Evolutionary conservation across 257 asterid species (phyloP), one percentile per base, ranked within the genome.

Genomic region (Avicennia marina): DNA sequence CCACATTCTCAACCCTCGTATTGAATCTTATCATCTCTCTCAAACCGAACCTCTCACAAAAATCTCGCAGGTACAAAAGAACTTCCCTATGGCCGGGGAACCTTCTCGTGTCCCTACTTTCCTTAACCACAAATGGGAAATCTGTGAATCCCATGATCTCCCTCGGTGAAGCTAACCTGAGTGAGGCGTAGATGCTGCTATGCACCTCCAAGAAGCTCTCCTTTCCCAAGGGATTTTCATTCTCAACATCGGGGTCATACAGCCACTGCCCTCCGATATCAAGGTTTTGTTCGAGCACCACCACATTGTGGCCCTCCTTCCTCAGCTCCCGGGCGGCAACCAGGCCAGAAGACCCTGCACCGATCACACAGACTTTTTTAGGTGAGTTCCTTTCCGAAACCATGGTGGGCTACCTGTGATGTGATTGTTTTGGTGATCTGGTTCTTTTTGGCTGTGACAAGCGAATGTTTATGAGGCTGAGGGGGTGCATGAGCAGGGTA

Each of bases 231-330:
- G 85, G 82, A 41, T 72, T 72, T 29, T 84, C 87, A 11, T 45
- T 74, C 44, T 80, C 90, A 32, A 84, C 76, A 11, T 58, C 72
- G 1, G 94, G 83, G 13, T 80, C 64, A 53, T 87, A 90, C 0
- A 90, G 75, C 98, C 98, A 87, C 59, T 87, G 96, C 31, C 98
- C 96, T 77, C 98, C 98, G 24, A 90, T 69, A 0, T 87, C 96
- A 32, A 78, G 78, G 67, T 73, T 82, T 65, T 90, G 90, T 53
- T 90, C 96, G 18, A 87, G 67, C n/a, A 90, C 91, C 54, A 82
- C 85, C 70, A 81, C 96, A 4, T 46, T 53, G 69, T 87, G 96
- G 29, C 89, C 90, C 75, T 84, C 96, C 20, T 75, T 84, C 51
- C 79, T 66, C 36, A 90, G 85, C 82, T 87, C 98, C 40, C 98